Evolutionary conservation across 768 basidiomycete species (phyloP).

Genomic region (Mycena olivaceomarginata): DNA sequence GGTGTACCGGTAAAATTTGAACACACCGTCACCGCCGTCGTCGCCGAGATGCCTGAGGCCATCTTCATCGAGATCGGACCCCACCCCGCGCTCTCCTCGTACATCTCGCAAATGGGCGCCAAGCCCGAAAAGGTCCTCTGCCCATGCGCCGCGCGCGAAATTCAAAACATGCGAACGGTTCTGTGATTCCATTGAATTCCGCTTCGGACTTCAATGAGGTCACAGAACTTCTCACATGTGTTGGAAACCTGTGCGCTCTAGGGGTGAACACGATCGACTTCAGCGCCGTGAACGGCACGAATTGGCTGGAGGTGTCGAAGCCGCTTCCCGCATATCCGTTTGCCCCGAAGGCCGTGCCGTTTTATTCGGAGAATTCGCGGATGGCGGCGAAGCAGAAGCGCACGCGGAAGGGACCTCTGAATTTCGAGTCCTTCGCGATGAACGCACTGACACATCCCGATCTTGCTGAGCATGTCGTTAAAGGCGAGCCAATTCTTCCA

Average conservation of each 20-base stretch:
- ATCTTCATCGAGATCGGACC: slow-evolving; percentile 61
- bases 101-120: slow-evolving; percentile 50
- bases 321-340: slow-evolving; percentile 56
- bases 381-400: slow-evolving; percentile 47
- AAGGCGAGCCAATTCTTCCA: slow-evolving; percentile 63
- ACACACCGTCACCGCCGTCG: slow-evolving; percentile 52
- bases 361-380: slow-evolving; percentile 33
- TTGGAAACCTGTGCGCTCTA: slow-evolving; percentile 53
- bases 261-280: slow-evolving; percentile 59
- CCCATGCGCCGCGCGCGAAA: slow-evolving; percentile 50
- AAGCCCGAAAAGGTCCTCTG: slow-evolving; percentile 46
- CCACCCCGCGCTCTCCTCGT: slow-evolving; percentile 62
- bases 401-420: slow-evolving; percentile 57
- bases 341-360: slow-evolving; percentile 49
- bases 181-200: no score
- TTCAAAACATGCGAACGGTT: not conserved
- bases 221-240: slow-evolving; percentile 45
- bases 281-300: slow-evolving; percentile 50
- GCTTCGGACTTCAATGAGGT: slow-evolving; percentile 46
- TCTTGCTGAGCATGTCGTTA: slow-evolving; percentile 63
- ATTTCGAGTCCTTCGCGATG: slow-evolving; percentile 57
- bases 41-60: slow-evolving; percentile 44
- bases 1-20: slow-evolving; percentile 59
- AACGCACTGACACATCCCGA: slow-evolving; percentile 57
- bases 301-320: slow-evolving; percentile 33